phyloP scores from a whole-genome alignment of 768 basidiomycete genomes.

The Tulasnella sp. region DNA sequence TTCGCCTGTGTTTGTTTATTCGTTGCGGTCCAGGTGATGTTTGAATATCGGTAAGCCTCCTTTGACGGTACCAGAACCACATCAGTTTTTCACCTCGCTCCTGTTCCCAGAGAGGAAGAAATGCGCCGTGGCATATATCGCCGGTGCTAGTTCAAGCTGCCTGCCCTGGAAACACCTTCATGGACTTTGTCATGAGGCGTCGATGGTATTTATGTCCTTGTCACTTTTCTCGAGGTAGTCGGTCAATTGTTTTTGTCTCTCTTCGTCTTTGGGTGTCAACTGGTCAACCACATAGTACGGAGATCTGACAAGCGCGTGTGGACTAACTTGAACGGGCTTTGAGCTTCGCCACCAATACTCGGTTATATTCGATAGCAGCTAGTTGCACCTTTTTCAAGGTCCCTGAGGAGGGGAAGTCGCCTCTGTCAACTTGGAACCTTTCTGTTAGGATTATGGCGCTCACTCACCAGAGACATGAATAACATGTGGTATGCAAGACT shows the following conservation, averaged over 20 bases:
- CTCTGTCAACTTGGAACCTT: not conserved
- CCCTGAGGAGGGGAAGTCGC: conserved; percentile 45
- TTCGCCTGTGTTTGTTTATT: conserved; percentile 64
- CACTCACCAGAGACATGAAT: conserved; percentile 72
- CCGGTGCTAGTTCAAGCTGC: conserved; percentile 34
- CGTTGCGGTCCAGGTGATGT: conserved; percentile 85
- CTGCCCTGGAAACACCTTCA: not conserved
- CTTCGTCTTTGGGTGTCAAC: not conserved
- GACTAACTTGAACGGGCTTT: conserved; percentile 7
- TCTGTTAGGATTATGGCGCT: not conserved
- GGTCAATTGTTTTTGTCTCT: not conserved
- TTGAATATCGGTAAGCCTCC: conserved; percentile 77
- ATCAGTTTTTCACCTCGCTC: not conserved
- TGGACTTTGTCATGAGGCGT: not conserved
- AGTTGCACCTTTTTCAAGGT: conserved; percentile 83
- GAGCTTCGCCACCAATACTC: conserved; percentile 64
- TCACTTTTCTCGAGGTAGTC: conserved; percentile 13
- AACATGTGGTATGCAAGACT: conserved; percentile 64
- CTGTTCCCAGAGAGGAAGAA: conserved; percentile 61
- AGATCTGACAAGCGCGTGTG: not conserved
- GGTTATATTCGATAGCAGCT: conserved; percentile 69
- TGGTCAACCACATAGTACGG: not conserved
- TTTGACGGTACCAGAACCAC: not conserved
- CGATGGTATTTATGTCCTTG: conserved; percentile 8
- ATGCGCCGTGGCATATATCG: conserved; percentile 54